Conservation (phyloP, 1,284 basidiomycete genomes). For the Microbotryum lychnidis-dioicae region DNA sequence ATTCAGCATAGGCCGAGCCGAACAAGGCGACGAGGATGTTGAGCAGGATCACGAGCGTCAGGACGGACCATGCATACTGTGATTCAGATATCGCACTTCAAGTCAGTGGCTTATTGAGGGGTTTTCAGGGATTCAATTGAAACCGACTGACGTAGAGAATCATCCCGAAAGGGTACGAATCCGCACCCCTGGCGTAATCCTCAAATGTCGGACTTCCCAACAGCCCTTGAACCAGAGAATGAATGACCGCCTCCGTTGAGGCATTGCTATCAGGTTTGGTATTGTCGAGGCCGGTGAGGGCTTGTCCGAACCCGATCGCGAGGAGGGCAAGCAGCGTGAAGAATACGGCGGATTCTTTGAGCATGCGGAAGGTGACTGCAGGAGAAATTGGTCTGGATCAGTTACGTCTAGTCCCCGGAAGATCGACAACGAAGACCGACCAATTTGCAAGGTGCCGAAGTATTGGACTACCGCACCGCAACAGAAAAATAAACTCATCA, state of each 20-base stretch:
- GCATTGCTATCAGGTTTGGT: slow-evolving; percentile 27
- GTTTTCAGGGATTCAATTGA: too few relatives aligned
- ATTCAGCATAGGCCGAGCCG: slow-evolving; percentile 38
- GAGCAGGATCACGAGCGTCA: slow-evolving; percentile 76
- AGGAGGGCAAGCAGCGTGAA: slow-evolving; percentile 50
- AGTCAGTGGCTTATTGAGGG: too few relatives aligned
- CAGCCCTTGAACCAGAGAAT: slow-evolving; percentile 33
- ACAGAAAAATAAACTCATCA: too few relatives aligned
- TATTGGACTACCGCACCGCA: slow-evolving; percentile 12
- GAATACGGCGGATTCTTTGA: slow-evolving; percentile 48
- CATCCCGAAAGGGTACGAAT: slow-evolving; percentile 51
- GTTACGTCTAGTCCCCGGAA: neutral
- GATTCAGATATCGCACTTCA: neutral
- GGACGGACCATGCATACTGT: slow-evolving; percentile 64
- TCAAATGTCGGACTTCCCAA: slow-evolving; percentile 60
- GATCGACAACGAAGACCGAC: neutral
- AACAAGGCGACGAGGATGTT: slow-evolving; percentile 91
- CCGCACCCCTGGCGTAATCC: neutral
- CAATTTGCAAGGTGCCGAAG: slow-evolving; percentile 28
- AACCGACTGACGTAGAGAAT: slow-evolving; percentile 59
- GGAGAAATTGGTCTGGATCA: neutral
- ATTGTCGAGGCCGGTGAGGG: slow-evolving; percentile 34
- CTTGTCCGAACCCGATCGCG: slow-evolving; percentile 33
- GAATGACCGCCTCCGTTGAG: slow-evolving; percentile 29
- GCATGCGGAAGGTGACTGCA: slow-evolving; percentile 63